Base-by-base conservation (phyloP, 78 protist genomes). In the Creolimax fragrantissima region DNA sequence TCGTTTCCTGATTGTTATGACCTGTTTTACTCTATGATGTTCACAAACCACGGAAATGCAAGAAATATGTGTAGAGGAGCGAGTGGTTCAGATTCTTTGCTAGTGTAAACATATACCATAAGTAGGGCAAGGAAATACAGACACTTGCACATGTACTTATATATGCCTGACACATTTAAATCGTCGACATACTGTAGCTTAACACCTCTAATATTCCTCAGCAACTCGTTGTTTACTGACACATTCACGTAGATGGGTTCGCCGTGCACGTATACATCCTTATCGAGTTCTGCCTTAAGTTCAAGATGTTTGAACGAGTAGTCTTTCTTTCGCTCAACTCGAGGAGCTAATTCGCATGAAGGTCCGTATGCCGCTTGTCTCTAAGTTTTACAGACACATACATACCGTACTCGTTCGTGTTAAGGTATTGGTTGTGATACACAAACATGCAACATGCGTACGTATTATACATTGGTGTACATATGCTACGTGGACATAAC, bases 221-320 rank as follows among this genome's bases (percentile, higher is more conserved):
- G 47, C 7, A 88, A 74, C 7, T 88, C 90, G 67, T 88, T 6
- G 2, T 88, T 88, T 7, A 45, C 67, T 45, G 90, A 6, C 41
- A 88, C 44, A 35, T 6, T 88, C 17, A 32, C 90, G 7, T 7
- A 35, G 67, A 88, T 88, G 11, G 47, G 85, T 32, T 88, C 90
- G 6, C 90, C 90, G 67, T 88, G 90, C 85, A 88, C 90, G 45
- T 24, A 88, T n/a, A 88, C 90, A 36, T 88, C 90, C 67, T 88
- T 88, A 36, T 45, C 67, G 24, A 88, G 67, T 24, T 45, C 67
- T n/a, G 88, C 88, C 86, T 24, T 24, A 6, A 83, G 42, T 24
- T 83, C 86, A 32, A 83, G 7, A 32, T 83, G 7, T 1, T 83
- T 83, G 86, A 83, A 83, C 5, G 7, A 35, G 86, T 83, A 83